phyloP scores from a whole-genome alignment of 495 filamentous ascomycete species.

The Neurospora sp. region DNA sequence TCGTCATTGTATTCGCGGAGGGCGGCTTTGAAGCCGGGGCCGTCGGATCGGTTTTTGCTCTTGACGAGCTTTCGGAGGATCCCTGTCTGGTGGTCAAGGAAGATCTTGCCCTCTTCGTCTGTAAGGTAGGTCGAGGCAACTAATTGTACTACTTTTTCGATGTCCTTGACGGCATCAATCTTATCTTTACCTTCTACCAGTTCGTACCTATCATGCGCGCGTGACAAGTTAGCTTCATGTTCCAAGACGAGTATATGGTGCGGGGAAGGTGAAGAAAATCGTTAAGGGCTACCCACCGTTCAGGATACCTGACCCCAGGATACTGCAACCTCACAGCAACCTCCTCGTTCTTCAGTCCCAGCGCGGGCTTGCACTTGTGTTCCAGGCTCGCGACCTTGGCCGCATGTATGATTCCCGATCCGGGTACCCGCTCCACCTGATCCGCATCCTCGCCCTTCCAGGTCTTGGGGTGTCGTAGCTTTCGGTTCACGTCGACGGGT shows the following conservation, averaged over 20 bases:
- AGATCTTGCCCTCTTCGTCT: constrained; percentile 48
- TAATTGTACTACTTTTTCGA: constrained; percentile 64
- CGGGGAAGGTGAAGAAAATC: not conserved
- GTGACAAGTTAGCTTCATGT: constrained; percentile 10
- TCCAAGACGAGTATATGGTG: too few species aligned
- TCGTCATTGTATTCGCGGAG: constrained; percentile 68
- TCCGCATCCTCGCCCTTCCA: constrained; percentile 43
- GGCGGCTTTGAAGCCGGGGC: constrained; percentile 55
- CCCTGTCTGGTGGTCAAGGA: constrained; percentile 64
- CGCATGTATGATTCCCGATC: constrained; percentile 48
- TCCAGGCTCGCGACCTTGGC: constrained; percentile 50
- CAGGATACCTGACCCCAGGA: constrained; percentile 57
- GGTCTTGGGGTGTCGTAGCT: constrained; percentile 48
- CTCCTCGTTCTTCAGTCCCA: constrained; percentile 36
- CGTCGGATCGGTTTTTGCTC: constrained; percentile 51
- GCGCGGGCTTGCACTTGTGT: constrained; percentile 37
- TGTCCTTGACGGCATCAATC: constrained; percentile 79
- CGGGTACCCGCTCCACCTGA: constrained; percentile 9
- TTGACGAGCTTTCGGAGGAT: constrained; percentile 59
- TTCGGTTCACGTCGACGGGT: constrained; percentile 43
- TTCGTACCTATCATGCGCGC: constrained; percentile 51
- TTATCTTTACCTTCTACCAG: constrained; percentile 69
- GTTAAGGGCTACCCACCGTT: constrained; percentile 51
- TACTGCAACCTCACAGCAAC: constrained; percentile 57
- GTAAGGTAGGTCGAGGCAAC: constrained; percentile 68